These are phyloP conservation scores for Neonectria neomacrospora DNA, from an alignment of 2,329 filamentous ascomycete genomes.

Conservation along the genomic window DNA sequence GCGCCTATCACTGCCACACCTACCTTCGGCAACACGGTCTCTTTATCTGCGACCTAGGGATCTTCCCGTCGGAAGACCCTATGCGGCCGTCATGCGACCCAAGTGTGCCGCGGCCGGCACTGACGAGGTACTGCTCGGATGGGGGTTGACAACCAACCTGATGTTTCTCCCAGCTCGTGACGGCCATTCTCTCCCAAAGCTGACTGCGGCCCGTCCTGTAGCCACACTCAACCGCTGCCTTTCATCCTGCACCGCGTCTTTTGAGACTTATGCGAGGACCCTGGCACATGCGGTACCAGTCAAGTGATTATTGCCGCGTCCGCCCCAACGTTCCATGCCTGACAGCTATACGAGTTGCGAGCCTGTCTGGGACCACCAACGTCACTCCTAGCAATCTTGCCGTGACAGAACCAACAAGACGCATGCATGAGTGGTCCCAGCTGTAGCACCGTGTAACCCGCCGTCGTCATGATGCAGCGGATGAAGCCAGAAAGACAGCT, in stretches of 20 bases:
- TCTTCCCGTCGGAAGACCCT: slow-evolving; percentile 40
- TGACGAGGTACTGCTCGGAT: slow-evolving; percentile 8
- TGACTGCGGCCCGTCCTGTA: slow-evolving; percentile 30
- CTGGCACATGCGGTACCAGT: slow-evolving; percentile 45
- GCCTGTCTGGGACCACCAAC: slow-evolving; percentile 33
- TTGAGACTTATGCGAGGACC: slow-evolving; percentile 34
- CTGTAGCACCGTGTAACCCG: slow-evolving; percentile 4
- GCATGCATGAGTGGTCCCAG: slow-evolving; percentile 38
- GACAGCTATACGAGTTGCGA: slow-evolving; percentile 35
- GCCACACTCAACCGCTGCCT: slow-evolving; percentile 30
- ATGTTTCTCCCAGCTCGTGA: slow-evolving; percentile 16
- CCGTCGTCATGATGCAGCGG: slow-evolving; percentile 16
- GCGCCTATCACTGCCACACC: background rate
- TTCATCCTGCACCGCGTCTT: slow-evolving; percentile 29
- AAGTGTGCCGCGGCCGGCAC: slow-evolving; percentile 25
- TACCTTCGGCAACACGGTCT: background rate
- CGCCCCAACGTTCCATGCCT: slow-evolving; percentile 21
- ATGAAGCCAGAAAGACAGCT: slow-evolving; percentile 28
- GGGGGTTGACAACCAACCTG: slow-evolving; percentile 16
- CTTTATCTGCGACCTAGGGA: slow-evolving; percentile 33
- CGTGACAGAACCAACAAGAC: slow-evolving; percentile 38
- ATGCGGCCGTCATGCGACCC: slow-evolving; percentile 41
- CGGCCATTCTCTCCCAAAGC: slow-evolving; percentile 17
- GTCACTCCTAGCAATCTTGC: slow-evolving; percentile 20
- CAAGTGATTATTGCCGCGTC: slow-evolving; percentile 46